Evolutionary conservation across 164 flowering plant genomes (phyloP).

Genomic region (Stephania yunnanensis): DNA sequence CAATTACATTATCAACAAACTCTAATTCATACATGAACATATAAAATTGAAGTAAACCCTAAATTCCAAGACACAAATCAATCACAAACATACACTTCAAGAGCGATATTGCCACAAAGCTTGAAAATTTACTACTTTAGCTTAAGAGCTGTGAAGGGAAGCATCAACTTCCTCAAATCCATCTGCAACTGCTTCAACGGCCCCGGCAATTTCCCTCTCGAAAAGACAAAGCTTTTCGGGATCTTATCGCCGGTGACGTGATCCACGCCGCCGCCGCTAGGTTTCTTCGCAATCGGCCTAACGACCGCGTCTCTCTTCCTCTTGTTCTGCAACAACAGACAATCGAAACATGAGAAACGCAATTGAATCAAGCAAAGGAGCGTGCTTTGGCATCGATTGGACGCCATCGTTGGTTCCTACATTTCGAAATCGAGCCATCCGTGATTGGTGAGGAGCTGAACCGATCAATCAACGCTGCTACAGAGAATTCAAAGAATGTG

Average conservation of each 20-base stretch:
- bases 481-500: no score
- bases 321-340: slow-evolving; percentile 9
- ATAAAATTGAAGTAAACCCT: no score
- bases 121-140: slow-evolving; percentile 42
- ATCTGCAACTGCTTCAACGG: slow-evolving; percentile 57
- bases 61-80: no score
- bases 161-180: slow-evolving; percentile 90
- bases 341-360: neutral
- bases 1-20: neutral
- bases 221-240: slow-evolving; percentile 82
- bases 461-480: neutral
- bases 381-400: no score
- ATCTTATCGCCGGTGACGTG: slow-evolving; percentile 84
- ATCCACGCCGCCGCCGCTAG: slow-evolving; percentile 53
- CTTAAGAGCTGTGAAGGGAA: slow-evolving; percentile 80
- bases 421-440: slow-evolving; percentile 44
- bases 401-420: slow-evolving; percentile 22
- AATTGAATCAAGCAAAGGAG: neutral
- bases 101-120: neutral
- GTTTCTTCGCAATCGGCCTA: slow-evolving; percentile 42
- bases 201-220: slow-evolving; percentile 68
- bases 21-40: neutral
- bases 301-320: slow-evolving; percentile 42
- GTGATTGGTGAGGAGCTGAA: neutral
- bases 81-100: neutral